A percentile compares a stretch with the other conserved stretches of the same genome.
These are phyloP conservation scores for Anthracocystis setariae DNA, from an alignment of 1,284 basidiomycete species.

Conservation along the genomic window DNA sequence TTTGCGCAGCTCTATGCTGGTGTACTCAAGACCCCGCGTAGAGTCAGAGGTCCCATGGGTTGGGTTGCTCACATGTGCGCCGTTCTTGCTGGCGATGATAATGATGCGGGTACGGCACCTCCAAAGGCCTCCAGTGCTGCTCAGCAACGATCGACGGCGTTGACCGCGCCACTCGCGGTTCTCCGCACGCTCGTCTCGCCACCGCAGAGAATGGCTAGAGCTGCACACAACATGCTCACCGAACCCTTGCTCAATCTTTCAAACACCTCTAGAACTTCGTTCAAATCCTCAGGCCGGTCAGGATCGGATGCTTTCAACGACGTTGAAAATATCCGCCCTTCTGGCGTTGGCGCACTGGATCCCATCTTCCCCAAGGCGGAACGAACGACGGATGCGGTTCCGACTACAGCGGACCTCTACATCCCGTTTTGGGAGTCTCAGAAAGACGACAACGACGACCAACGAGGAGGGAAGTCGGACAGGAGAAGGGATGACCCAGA, in stretches of 20 bases:
- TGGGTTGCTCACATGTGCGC: conserved; percentile 62
- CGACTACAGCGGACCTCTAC: conserved; percentile 44
- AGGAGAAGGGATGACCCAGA: conserved; percentile 19
- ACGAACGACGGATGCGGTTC: conserved; percentile 47
- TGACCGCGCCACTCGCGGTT: conserved; percentile 29
- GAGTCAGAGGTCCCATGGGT: conserved; percentile 61
- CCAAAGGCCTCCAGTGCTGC: neutral
- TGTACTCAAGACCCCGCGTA: conserved; percentile 55
- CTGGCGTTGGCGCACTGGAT: conserved; percentile 32
- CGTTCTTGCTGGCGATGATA: conserved; percentile 43
- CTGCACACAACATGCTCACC: conserved; percentile 48
- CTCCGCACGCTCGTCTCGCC: conserved; percentile 31
- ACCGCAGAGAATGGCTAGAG: conserved; percentile 40
- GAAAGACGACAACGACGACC: neutral
- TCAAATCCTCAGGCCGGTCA: conserved; percentile 1
- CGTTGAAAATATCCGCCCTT: conserved; percentile 24
- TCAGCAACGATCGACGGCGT: neutral
- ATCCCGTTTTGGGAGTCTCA: conserved; percentile 30
- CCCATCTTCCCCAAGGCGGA: conserved; percentile 54
- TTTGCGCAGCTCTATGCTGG: conserved; percentile 66
- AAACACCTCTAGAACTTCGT: conserved; percentile 4
- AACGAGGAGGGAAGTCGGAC: neutral
- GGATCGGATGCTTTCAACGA: conserved; percentile 28
- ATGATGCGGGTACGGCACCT: conserved; percentile 2
- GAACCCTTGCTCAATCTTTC: conserved; percentile 50